Conservation (phyloP, 177 flowering plant species). For the Telopea speciosissima region DNA sequence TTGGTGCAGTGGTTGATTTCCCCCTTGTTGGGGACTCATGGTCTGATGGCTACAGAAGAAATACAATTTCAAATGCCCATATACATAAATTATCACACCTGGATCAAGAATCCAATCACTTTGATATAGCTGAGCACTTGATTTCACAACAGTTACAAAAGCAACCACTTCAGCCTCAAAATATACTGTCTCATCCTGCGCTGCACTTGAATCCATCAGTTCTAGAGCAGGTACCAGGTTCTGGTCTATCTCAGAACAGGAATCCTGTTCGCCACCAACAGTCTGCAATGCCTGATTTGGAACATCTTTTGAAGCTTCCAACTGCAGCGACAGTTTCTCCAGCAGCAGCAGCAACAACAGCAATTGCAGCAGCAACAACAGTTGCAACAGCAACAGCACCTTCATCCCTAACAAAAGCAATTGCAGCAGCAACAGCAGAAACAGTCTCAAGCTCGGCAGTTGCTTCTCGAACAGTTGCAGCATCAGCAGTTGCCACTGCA, state of each 20-base stretch:
- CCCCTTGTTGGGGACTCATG: constrained; percentile 39
- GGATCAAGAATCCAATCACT: constrained; percentile 45
- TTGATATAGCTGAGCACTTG: constrained; percentile 52
- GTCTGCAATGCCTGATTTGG: constrained; percentile 40
- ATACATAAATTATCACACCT: constrained; percentile 30
- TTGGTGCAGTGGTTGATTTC: constrained; percentile 34
- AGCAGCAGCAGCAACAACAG: constrained; percentile 35
- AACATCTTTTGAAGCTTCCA: constrained; percentile 52
- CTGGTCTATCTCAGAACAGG: constrained; percentile 21
- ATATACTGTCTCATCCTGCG: constrained; percentile 29
- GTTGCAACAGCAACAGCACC: constrained; percentile 27
- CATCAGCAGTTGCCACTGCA: constrained; percentile 23
- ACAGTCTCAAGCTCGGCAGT: constrained; percentile 27
- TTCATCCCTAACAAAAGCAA: constrained; percentile 55
- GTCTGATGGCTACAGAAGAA: constrained; percentile 44
- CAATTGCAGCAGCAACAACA: constrained; percentile 29
- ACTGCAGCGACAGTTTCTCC: constrained; percentile 24
- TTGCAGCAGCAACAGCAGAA: constrained; percentile 43
- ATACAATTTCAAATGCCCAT: constrained; percentile 27
- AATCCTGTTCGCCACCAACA: constrained; percentile 40
- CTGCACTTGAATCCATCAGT: constrained; percentile 33
- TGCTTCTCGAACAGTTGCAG: no score
- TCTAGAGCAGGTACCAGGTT: constrained; percentile 38
- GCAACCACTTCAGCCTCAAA: constrained; percentile 45
- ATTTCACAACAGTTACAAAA: constrained; percentile 51